These are phyloP conservation scores for Chlamydomonas incerta DNA, from an alignment of 139 green algal species.

Conservation along the genomic window DNA sequence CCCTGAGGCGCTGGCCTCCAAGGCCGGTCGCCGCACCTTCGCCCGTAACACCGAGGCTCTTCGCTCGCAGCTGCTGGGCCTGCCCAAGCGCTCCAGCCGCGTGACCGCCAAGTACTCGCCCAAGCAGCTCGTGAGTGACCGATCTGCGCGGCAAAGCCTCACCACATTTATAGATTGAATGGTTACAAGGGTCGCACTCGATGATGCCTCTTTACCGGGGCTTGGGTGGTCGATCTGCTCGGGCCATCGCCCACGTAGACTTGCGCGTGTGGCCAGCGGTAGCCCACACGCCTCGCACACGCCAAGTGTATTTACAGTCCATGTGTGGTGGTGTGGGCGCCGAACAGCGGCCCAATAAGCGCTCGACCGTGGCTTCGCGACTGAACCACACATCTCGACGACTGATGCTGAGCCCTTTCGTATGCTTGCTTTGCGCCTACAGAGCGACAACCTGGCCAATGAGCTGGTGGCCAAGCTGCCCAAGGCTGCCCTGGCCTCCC, in stretches of 20 bases:
- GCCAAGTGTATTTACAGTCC: too few relatives aligned
- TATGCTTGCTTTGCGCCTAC: background rate
- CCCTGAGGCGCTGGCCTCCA: slow-evolving; percentile 19
- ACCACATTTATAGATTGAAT: too few relatives aligned
- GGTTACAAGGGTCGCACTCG: too few relatives aligned
- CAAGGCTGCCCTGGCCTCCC: slow-evolving; percentile 66
- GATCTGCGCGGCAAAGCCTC: too few relatives aligned
- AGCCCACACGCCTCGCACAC: background rate
- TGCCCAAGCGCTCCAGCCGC: slow-evolving; percentile 21
- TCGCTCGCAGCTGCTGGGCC: slow-evolving; percentile 28
- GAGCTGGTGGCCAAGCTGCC: slow-evolving; percentile 66
- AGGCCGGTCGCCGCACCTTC: slow-evolving; percentile 22
- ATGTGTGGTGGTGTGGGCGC: too few relatives aligned
- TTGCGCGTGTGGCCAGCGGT: background rate
- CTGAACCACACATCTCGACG: background rate
- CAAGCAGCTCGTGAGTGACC: slow-evolving; percentile 35
- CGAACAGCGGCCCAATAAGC: background rate
- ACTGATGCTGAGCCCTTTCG: background rate
- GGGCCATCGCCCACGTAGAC: too few relatives aligned
- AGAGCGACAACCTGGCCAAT: slow-evolving; percentile 44
- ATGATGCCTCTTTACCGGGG: too few relatives aligned
- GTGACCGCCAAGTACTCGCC: slow-evolving; percentile 30
- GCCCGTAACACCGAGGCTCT: slow-evolving; percentile 43
- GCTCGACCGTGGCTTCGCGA: background rate
- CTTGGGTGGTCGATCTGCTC: too few relatives aligned